Evolutionary conservation across 1,284 basidiomycete genomes (phyloP), one percentile per base, ranked within the genome.

Genomic region (Austroboletus niveus): DNA sequence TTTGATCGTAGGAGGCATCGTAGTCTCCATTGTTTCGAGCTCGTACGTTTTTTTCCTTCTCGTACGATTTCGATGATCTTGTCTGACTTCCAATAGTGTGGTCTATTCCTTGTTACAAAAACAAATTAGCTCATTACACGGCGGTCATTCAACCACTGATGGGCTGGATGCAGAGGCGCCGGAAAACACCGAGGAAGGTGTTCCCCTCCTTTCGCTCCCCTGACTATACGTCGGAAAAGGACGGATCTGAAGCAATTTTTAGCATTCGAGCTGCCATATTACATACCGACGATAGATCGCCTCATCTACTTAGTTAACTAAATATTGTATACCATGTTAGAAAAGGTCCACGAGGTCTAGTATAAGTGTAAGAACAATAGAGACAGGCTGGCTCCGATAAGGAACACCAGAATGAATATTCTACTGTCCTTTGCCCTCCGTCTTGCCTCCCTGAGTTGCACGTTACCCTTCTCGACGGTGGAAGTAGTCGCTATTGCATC

Each of bases 301-400:
- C 38, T 24, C 32, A 14, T 42, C 43, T 32, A 45, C 24, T 40
- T 49, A 51, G 17, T 38, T 42, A 38, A 39, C 29, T 24, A 36
- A 38, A 46, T 45, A 56, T 44, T 45, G 20, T 54, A 56, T 42
- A 42, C 29, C 38, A 47, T 48, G 22, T 41, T 45, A 27, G 31
- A 36, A 5, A 41, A 14, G 20, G 41, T 51, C 49, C 34, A 48
- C 24, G 22, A 27, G 24, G 17, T 59, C 60, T 64, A 90, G 68
- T 92, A 92, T 66, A 85, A 82, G 67, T 96, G 93, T 59, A 96
- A 72, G 76, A 96, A 95, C 41, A 97, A 74, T 56, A 97, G 69
- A 40, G 89, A 89, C 52, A 94, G 69, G 63, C 89, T 92, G 12
- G 92, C 90, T 24, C 92, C 89, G 44, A 96, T 76, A 52, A 97